A percentile compares a stretch with the other conserved stretches of the same genome.
Evolutionary conservation across 306 rosid species (phyloP).

Genomic region (Dryas drummondii): DNA sequence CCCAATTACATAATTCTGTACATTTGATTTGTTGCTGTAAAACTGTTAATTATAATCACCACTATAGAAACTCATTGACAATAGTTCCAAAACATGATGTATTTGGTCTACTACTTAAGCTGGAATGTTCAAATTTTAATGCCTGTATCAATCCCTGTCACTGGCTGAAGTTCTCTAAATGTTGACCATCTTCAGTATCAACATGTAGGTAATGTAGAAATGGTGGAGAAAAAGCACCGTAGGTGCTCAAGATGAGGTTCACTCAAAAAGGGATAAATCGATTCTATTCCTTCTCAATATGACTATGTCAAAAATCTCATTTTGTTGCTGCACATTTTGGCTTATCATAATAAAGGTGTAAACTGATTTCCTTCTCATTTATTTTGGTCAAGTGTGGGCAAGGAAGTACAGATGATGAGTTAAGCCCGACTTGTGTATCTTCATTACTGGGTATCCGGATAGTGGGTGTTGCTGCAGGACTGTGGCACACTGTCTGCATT

Average conservation of each 20-base stretch:
- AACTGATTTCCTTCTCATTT: slow-evolving; percentile 27
- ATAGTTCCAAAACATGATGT: slow-evolving; percentile 5
- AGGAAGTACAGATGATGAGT: slow-evolving; percentile 88
- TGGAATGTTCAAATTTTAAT: slow-evolving; percentile 15
- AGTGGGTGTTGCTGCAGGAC: slow-evolving; percentile 79
- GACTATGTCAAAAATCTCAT: slow-evolving; percentile 20
- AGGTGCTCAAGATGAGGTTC: slow-evolving; percentile 74
- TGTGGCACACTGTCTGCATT: slow-evolving; percentile 89
- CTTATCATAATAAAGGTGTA: slow-evolving; percentile 26
- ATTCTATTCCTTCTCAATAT: slow-evolving; percentile 42
- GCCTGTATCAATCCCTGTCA: slow-evolving; percentile 14
- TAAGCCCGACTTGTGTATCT: slow-evolving; percentile 75
- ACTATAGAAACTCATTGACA: background rate
- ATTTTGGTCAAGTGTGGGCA: slow-evolving; percentile 79
- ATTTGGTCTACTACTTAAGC: slow-evolving; percentile 23
- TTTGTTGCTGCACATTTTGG: slow-evolving; percentile 30
- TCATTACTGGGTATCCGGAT: slow-evolving; percentile 77
- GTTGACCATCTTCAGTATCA: slow-evolving; percentile 56
- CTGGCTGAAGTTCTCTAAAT: slow-evolving; percentile 30
- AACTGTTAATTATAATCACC: slow-evolving; percentile 6
- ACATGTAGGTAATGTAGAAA: slow-evolving; percentile 68
- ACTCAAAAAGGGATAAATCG: slow-evolving; percentile 46
- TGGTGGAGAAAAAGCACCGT: slow-evolving; percentile 61
- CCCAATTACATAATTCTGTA: background rate
- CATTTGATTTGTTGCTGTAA: slow-evolving; percentile 17